These are phyloP conservation scores for Kazachstania kunashirensis DNA, from an alignment of 805 yeast species.

Conservation along the genomic window DNA sequence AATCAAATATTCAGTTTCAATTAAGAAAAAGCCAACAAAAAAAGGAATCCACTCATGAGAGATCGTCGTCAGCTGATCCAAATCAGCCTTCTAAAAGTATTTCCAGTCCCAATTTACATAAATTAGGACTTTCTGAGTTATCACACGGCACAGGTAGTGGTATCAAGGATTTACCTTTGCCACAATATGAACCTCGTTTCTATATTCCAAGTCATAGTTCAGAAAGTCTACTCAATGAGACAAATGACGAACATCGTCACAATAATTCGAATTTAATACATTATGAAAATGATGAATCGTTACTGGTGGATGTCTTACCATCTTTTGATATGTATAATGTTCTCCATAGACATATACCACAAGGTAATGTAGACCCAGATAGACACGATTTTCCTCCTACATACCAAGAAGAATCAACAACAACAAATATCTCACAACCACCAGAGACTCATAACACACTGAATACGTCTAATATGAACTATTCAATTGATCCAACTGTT, in stretches of 20 bases:
- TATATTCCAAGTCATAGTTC: neutral
- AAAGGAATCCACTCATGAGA: neutral
- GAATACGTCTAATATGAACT: neutral
- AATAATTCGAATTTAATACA: slow-evolving; percentile 7
- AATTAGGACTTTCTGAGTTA: slow-evolving; percentile 9
- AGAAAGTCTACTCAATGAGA: slow-evolving; percentile 1
- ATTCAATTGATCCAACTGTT: slow-evolving; percentile 1
- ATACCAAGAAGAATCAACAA: slow-evolving; percentile 20
- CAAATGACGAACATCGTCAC: neutral
- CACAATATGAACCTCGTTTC: slow-evolving; percentile 4
- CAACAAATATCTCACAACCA: neutral
- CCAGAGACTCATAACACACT: neutral
- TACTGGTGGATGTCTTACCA: slow-evolving; percentile 46
- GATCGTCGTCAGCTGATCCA: neutral
- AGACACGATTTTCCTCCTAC: slow-evolving; percentile 29
- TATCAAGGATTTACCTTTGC: slow-evolving; percentile 4
- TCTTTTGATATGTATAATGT: slow-evolving; percentile 60
- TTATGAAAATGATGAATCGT: slow-evolving; percentile 9
- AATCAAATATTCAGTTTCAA: slow-evolving; percentile 1
- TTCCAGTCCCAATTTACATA: slow-evolving; percentile 5
- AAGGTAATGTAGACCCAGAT: slow-evolving; percentile 30
- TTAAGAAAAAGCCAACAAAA: neutral
- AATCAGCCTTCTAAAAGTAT: slow-evolving; percentile 1
- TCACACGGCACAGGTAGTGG: slow-evolving; percentile 7
- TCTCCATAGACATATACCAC: slow-evolving; percentile 33